Conservation (phyloP, 2,329 filamentous ascomycete species). For the Fusarium coffeatum region DNA sequence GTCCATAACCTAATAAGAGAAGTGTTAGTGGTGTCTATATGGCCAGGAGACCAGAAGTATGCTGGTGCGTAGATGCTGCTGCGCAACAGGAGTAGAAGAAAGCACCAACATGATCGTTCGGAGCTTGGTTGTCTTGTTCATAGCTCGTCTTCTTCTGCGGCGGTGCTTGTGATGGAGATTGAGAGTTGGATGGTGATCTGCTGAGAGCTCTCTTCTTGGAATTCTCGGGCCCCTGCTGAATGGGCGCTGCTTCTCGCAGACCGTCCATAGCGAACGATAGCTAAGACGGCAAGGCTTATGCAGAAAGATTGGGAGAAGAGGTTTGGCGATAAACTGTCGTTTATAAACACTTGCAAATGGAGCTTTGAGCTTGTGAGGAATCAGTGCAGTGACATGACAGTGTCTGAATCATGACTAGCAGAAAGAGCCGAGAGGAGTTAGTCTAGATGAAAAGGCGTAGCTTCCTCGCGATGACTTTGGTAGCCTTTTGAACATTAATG, state of each 20-base stretch:
- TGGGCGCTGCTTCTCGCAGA: neutral
- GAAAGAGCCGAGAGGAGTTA: neutral
- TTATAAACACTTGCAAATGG: neutral
- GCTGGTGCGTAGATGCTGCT: neutral
- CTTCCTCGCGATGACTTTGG: neutral
- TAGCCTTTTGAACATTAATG: neutral
- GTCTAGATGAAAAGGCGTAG: neutral
- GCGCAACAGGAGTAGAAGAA: neutral
- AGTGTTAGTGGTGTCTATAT: neutral
- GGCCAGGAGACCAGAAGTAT: neutral
- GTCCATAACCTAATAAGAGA: constrained; percentile 7
- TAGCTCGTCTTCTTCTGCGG: neutral
- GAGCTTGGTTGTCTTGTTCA: neutral
- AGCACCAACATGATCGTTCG: constrained; percentile 1
- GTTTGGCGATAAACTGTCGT: neutral
- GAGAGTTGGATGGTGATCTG: neutral
- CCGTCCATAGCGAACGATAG: neutral
- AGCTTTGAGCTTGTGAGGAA: rapidly evolving
- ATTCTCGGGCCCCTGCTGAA: neutral
- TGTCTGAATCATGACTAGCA: neutral
- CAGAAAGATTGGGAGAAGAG: neutral
- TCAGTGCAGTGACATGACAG: neutral
- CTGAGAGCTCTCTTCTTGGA: constrained; percentile 8
- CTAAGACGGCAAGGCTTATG: neutral
- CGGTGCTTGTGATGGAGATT: neutral